Evolutionary conservation across 176 grass and related monocot species (phyloP), one percentile per base, ranked within the genome.

Genomic region (Avena eriantha): DNA sequence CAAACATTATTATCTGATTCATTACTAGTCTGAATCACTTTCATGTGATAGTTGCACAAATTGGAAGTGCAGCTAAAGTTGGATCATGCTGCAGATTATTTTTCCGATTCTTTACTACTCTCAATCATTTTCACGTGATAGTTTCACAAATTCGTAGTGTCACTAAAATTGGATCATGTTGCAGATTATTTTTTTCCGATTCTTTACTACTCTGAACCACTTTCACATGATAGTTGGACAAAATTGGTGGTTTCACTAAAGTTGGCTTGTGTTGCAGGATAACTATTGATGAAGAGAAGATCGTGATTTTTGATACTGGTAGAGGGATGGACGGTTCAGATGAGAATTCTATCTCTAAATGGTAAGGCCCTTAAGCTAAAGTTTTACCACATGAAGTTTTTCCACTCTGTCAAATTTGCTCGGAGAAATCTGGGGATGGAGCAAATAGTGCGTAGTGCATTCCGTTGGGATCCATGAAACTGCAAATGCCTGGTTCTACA

Each of bases 261-360:
- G n/a, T 76, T 68, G 57, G 26, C 76, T 65, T n/a, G n/a, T 76
- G 11, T 68, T 92, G 84, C 69, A 92, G 91, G 84, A 86, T 92
- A 69, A 84, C 73, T 65, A 11, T 92, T 68, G 79, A 90, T 31
- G 39, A 81, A 77, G 78, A 84, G 15, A 90, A 84, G 43, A 84
- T 90, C 14, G 58, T 76, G 22, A 84, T 90, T 76, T 92, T 89
- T 77, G 91, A 92, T 67, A 92, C 83, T 81, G 91, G 91, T 54
- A 63, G 46, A 69, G 91, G 91, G 60, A 92, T 92, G 91, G 87
- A 92, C 55, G 84, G 91, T 80, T 89, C 82, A n/a, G 68, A 90
- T 36, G 80, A 43, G 15, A 92, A 92, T 64, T 92, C 58, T 81
- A 87, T 92, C 41, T 56, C 84, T 76, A 92, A 90, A 86, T 92